Conservation (phyloP, 2,329 filamentous ascomycete genomes). For the Fusarium aywerte region DNA sequence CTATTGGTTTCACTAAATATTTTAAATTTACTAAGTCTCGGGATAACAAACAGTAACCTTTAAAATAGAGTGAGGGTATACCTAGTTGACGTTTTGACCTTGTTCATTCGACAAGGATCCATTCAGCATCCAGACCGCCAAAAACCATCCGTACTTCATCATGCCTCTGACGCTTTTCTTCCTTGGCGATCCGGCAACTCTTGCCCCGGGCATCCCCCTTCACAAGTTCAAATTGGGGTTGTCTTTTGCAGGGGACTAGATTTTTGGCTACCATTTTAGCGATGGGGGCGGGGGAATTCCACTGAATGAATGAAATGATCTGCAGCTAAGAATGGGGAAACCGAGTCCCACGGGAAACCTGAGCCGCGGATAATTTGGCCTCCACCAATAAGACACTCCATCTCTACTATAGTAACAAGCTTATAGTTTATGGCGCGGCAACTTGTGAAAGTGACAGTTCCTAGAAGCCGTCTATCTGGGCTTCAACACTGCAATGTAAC, state of each 20-base stretch:
- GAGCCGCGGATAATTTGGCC: constrained; percentile 22
- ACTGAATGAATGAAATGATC: constrained; percentile 21
- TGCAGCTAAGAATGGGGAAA: constrained; percentile 35
- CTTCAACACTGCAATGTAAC: not conserved
- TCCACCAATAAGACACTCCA: constrained; percentile 15
- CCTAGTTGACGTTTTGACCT: not conserved
- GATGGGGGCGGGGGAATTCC: constrained; percentile 31
- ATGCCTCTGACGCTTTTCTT: not conserved
- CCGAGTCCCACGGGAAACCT: constrained; percentile 33
- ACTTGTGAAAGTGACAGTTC: not conserved
- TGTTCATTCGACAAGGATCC: not conserved
- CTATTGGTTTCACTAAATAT: not conserved
- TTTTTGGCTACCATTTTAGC: not conserved
- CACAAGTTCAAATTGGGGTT: constrained; percentile 20
- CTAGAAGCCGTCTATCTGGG: not conserved
- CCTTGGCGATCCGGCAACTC: constrained; percentile 13
- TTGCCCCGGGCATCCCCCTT: constrained; percentile 1
- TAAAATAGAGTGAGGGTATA: not conserved
- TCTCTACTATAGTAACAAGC: constrained; percentile 21
- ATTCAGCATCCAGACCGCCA: constrained; percentile 3
- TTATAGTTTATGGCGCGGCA: constrained; percentile 2
- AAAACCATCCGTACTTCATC: not conserved
- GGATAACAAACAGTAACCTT: not conserved
- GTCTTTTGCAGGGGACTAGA: constrained; percentile 23
- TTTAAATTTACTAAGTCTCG: not conserved